These are phyloP conservation scores for Rhodotorula toruloides DNA, from an alignment of 768 basidiomycete species.

Conservation along the genomic window DNA sequence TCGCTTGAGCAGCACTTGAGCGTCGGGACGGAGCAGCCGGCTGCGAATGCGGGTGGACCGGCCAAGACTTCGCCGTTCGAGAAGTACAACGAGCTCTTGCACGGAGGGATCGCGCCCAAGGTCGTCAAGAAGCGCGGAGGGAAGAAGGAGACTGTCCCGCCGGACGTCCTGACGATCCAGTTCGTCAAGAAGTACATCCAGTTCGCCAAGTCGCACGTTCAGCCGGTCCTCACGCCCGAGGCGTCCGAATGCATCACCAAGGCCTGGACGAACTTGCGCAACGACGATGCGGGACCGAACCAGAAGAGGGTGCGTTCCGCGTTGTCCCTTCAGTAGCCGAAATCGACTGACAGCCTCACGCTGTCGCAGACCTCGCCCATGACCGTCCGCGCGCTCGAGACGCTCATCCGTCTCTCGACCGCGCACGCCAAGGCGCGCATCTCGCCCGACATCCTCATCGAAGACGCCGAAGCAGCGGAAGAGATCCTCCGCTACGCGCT, in stretches of 20 bases:
- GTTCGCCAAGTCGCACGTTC: constrained; percentile 82
- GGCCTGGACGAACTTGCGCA: constrained; percentile 83
- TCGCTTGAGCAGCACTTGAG: constrained; percentile 79
- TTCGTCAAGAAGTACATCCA: constrained; percentile 99
- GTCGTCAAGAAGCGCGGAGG: constrained; percentile 50
- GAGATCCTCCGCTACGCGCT: constrained; percentile 94
- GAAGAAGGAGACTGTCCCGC: constrained; percentile 54
- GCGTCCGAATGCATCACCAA: constrained; percentile 91
- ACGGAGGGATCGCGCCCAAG: constrained; percentile 68
- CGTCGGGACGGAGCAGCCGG: constrained; percentile 59
- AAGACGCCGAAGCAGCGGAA: constrained; percentile 84
- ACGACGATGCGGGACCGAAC: constrained; percentile 84
- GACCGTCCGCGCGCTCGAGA: constrained; percentile 97
- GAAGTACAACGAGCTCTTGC: constrained; percentile 91
- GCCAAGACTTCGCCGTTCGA: constrained; percentile 63
- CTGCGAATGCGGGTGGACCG: constrained; percentile 18
- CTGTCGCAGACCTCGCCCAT: constrained; percentile 77
- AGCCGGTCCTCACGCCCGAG: constrained; percentile 80
- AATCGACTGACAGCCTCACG: constrained; percentile 13
- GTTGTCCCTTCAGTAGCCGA: neutral
- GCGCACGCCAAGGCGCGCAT: constrained; percentile 95
- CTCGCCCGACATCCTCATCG: constrained; percentile 72
- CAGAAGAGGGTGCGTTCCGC: constrained; percentile 63
- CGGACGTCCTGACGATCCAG: constrained; percentile 81
- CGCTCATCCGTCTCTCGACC: constrained; percentile 92